Percentiles rank a stretch among this genome's conserved stretches.
These are phyloP conservation scores for Ascochyta clinopodiicola DNA, from an alignment of 2,329 filamentous ascomycete genomes.

Conservation along the genomic window DNA sequence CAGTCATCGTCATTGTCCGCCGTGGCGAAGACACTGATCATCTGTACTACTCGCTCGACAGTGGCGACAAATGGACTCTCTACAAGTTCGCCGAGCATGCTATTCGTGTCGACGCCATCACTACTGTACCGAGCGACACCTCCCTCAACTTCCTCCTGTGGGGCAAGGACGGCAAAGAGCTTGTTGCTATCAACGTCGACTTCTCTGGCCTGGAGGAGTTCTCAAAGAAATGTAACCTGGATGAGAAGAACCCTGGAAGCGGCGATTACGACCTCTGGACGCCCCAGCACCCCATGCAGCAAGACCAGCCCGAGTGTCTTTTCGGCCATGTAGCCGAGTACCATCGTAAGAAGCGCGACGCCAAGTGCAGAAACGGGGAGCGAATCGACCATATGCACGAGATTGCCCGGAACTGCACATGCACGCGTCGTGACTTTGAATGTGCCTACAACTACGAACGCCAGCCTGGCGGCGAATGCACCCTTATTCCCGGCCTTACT, in stretches of 20 bases:
- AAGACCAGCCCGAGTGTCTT: slow-evolving; percentile 79
- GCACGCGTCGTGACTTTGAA: slow-evolving; percentile 86
- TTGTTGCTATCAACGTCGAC: slow-evolving; percentile 83
- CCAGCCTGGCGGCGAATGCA: slow-evolving; percentile 76
- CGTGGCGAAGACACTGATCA: slow-evolving; percentile 71
- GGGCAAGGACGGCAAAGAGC: slow-evolving; percentile 65
- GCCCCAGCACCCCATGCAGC: slow-evolving; percentile 80
- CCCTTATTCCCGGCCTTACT: slow-evolving; percentile 74
- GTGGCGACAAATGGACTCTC: slow-evolving; percentile 79
- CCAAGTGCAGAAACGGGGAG: slow-evolving; percentile 81
- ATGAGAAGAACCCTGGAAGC: slow-evolving; percentile 65
- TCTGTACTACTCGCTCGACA: slow-evolving; percentile 79
- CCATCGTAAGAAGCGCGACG: slow-evolving; percentile 83
- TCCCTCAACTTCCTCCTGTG: slow-evolving; percentile 93
- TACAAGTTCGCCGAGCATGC: slow-evolving; percentile 74
- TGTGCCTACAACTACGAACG: slow-evolving; percentile 96
- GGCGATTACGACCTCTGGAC: slow-evolving; percentile 87
- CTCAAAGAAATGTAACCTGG: slow-evolving; percentile 72
- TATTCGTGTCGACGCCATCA: slow-evolving; percentile 78
- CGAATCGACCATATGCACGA: slow-evolving; percentile 70
- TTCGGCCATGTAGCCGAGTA: slow-evolving; percentile 93
- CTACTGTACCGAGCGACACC: slow-evolving; percentile 85
- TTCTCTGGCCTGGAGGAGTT: slow-evolving; percentile 74
- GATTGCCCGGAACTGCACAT: slow-evolving; percentile 77
- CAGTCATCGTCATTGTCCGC: slow-evolving; percentile 85